Evolutionary conservation across 495 filamentous ascomycete genomes (phyloP).

Genomic region (Penicillium atrosanguineum): DNA sequence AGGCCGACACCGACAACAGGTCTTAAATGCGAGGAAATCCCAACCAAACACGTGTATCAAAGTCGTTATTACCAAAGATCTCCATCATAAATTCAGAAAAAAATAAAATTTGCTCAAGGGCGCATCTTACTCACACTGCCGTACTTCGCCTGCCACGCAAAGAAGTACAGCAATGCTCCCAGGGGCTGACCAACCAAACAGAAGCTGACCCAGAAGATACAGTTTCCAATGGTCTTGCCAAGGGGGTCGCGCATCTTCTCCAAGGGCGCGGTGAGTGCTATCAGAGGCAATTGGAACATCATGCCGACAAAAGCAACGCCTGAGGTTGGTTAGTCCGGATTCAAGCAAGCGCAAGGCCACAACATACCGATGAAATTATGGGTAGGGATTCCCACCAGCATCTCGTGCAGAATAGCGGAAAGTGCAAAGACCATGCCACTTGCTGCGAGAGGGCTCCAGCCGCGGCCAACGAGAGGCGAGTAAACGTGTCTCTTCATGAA

Average conservation of each 20-base stretch:
- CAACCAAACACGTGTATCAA: not conserved
- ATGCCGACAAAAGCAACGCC: constrained; percentile 92
- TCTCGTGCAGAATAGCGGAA: constrained; percentile 84
- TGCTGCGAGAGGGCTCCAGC: constrained; percentile 65
- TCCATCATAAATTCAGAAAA: not conserved
- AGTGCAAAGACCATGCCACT: constrained; percentile 79
- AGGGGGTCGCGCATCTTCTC: constrained; percentile 72
- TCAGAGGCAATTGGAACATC: constrained; percentile 87
- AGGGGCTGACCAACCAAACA: constrained; percentile 92
- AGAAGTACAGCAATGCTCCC: constrained; percentile 88
- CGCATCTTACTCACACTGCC: constrained; percentile 60
- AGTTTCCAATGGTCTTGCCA: constrained; percentile 79
- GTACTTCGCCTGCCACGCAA: constrained; percentile 98
- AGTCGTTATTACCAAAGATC: not conserved
- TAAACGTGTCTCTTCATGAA: constrained; percentile 96
- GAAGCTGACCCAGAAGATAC: constrained; percentile 93
- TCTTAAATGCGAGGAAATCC: not conserved
- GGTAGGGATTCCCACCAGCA: constrained; percentile 91
- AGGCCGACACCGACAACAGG: not conserved
- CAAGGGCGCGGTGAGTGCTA: constrained; percentile 71
- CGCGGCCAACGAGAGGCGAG: constrained; percentile 77
- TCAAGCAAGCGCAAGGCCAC: not conserved
- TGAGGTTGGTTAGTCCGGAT: constrained; percentile 25
- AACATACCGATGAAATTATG: constrained; percentile 84
- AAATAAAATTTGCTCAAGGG: not conserved